phyloP scores from a whole-genome alignment of 495 filamentous ascomycete species.

The Parathielavia hyrcaniae region DNA sequence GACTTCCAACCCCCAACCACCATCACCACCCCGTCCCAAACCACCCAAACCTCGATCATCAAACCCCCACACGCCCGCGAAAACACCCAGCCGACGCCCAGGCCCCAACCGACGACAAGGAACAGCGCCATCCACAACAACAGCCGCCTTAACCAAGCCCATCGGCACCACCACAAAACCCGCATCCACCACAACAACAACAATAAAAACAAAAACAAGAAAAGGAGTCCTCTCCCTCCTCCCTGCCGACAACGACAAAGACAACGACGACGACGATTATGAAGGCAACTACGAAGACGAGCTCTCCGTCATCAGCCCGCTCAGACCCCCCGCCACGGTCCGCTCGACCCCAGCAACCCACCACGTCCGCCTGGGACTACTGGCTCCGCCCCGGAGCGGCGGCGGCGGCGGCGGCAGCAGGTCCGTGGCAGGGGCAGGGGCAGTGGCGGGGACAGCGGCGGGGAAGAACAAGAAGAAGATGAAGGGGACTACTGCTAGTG shows the following conservation, averaged over 20 bases:
- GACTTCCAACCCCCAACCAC: slow-evolving; percentile 1
- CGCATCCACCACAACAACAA: not conserved
- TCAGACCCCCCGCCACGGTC: not conserved
- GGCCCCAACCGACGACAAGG: not conserved
- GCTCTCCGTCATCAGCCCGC: slow-evolving; percentile 31
- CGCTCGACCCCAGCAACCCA: slow-evolving; percentile 7
- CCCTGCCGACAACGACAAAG: slow-evolving; percentile 1
- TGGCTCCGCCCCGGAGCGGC: not conserved
- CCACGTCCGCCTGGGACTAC: slow-evolving; percentile 8
- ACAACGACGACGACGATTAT: slow-evolving; percentile 21
- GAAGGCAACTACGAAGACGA: slow-evolving; percentile 31
- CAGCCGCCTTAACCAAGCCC: too few relatives aligned
- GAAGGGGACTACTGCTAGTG: not conserved
- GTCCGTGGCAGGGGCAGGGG: not conserved
- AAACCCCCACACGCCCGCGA: not conserved
- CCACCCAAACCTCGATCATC: not conserved
- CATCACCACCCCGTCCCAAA: not conserved
- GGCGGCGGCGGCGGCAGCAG: not conserved
- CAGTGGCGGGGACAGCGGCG: slow-evolving; percentile 1
- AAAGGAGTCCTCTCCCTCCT: slow-evolving; percentile 27
- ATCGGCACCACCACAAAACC: not conserved
- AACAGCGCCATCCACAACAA: not conserved
- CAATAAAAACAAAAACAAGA: slow-evolving; percentile 2
- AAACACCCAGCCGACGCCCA: slow-evolving; percentile 1
- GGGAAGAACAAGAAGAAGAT: slow-evolving; percentile 2